Conservation (phyloP, 129 eudicot genomes). For the Artemisia tridentata region DNA sequence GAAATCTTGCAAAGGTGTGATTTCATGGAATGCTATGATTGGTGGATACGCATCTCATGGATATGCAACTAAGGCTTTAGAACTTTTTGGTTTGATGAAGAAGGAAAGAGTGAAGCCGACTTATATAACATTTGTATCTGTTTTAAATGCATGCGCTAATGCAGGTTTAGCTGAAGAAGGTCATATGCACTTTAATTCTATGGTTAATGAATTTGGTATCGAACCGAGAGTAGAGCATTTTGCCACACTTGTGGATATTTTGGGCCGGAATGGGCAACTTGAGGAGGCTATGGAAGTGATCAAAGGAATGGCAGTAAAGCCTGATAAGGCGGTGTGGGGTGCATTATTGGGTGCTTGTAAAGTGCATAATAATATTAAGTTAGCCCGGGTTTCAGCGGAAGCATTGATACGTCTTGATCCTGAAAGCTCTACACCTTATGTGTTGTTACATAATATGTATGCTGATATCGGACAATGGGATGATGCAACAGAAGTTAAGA, state of each 20-base stretch:
- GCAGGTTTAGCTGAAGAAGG: conserved; percentile 69
- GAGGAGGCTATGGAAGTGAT: conserved; percentile 75
- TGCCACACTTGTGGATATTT: conserved; percentile 67
- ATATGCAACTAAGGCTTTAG: conserved; percentile 54
- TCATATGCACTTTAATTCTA: conserved; percentile 52
- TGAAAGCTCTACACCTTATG: conserved; percentile 62
- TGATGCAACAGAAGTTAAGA: conserved; percentile 55
- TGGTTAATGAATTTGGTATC: conserved; percentile 60
- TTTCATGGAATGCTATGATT: conserved; percentile 84
- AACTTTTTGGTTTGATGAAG: conserved; percentile 72
- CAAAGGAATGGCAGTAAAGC: conserved; percentile 49
- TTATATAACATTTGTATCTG: conserved; percentile 60
- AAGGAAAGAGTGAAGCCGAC: conserved; percentile 49
- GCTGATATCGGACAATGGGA: conserved; percentile 61
- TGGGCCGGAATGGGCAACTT: conserved; percentile 62
- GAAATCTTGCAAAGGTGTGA: conserved; percentile 50
- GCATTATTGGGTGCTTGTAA: conserved; percentile 72
- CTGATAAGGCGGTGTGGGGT: conserved; percentile 83
- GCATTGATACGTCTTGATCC: conserved; percentile 62
- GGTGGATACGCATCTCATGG: conserved; percentile 89
- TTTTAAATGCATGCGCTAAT: conserved; percentile 76
- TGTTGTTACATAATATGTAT: conserved; percentile 61
- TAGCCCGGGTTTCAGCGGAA: conserved; percentile 71
- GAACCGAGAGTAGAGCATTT: conserved; percentile 66
- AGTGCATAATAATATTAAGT: conserved; percentile 70